Evolutionary conservation across 1,284 basidiomycete genomes (phyloP).

Genomic region (Ustilago bromivora): DNA sequence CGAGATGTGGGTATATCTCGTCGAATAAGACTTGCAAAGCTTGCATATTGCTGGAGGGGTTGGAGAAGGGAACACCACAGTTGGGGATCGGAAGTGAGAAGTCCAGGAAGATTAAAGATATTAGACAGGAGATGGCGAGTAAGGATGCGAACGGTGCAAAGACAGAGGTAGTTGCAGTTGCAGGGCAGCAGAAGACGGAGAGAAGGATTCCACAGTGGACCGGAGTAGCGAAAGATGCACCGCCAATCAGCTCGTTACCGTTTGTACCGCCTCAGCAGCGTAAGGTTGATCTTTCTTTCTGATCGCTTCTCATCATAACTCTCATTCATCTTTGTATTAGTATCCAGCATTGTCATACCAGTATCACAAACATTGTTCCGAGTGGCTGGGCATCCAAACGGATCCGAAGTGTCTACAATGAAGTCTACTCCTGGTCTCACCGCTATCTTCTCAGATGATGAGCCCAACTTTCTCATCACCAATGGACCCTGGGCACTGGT

Average conservation of each 20-base stretch:
- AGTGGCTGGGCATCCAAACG: neutral
- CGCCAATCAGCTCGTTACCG: slow-evolving; percentile 34
- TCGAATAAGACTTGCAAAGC: slow-evolving; percentile 68
- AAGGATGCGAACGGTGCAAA: neutral
- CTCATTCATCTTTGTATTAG: slow-evolving; percentile 28
- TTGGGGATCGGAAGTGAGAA: slow-evolving; percentile 64
- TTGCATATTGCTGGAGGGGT: slow-evolving; percentile 67
- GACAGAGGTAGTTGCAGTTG: neutral
- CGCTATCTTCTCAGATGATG: slow-evolving; percentile 33
- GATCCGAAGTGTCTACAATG: slow-evolving; percentile 22
- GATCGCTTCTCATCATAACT: neutral
- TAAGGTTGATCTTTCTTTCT: slow-evolving; percentile 35
- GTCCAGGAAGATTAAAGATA: slow-evolving; percentile 49
- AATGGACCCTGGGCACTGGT: slow-evolving; percentile 41
- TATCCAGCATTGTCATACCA: slow-evolving; percentile 13
- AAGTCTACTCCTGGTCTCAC: slow-evolving; percentile 18
- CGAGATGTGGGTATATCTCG: slow-evolving; percentile 68
- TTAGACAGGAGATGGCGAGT: slow-evolving; percentile 28
- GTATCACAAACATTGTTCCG: neutral
- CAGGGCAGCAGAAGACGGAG: slow-evolving; percentile 13
- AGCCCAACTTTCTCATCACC: slow-evolving; percentile 38
- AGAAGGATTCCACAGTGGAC: slow-evolving; percentile 59
- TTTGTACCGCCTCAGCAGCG: slow-evolving; percentile 23
- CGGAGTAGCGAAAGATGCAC: slow-evolving; percentile 40
- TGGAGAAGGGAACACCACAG: slow-evolving; percentile 65